Percentiles rank a stretch among this genome's conserved stretches.
phyloP scores from a whole-genome alignment of 1,139 yeast species.

The Geotrichum restrictum region DNA sequence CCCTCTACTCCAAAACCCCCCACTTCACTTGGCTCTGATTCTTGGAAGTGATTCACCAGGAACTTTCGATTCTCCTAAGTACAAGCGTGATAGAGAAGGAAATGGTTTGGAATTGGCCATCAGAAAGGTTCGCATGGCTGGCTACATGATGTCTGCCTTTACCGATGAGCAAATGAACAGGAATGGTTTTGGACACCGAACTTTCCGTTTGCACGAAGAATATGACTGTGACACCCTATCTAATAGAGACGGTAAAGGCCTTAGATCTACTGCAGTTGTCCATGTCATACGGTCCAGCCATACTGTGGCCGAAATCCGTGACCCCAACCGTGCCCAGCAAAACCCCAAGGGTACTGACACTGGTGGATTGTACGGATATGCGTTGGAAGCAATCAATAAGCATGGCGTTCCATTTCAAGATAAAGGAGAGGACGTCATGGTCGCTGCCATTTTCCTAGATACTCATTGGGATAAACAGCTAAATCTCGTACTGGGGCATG shows the following conservation, averaged over 20 bases:
- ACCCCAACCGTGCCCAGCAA: constrained; percentile 84
- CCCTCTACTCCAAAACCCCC: constrained; percentile 67
- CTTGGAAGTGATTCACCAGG: constrained; percentile 75
- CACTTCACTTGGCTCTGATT: constrained; percentile 73
- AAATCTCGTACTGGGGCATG: constrained; percentile 74
- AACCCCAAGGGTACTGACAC: constrained; percentile 64
- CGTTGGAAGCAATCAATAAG: constrained; percentile 60
- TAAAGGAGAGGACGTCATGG: constrained; percentile 55
- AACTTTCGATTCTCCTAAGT: constrained; percentile 65
- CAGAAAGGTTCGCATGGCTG: constrained; percentile 74
- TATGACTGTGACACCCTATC: constrained; percentile 49
- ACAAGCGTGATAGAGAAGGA: constrained; percentile 54
- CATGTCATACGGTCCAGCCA: constrained; percentile 67
- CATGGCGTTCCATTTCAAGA: constrained; percentile 52
- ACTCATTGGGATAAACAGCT: constrained; percentile 68
- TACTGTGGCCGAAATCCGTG: constrained; percentile 67
- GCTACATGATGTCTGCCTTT: constrained; percentile 86
- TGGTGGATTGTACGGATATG: constrained; percentile 76
- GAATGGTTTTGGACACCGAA: constrained; percentile 73
- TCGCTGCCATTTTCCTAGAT: constrained; percentile 81
- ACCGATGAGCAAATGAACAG: constrained; percentile 88
- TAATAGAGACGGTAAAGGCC: constrained; percentile 39
- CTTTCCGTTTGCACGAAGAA: constrained; percentile 78
- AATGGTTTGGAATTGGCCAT: constrained; percentile 74
- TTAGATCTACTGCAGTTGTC: constrained; percentile 66